Base-by-base conservation (phyloP, 176 grass and related monocot species). In the Urochloa ruziziensis region DNA sequence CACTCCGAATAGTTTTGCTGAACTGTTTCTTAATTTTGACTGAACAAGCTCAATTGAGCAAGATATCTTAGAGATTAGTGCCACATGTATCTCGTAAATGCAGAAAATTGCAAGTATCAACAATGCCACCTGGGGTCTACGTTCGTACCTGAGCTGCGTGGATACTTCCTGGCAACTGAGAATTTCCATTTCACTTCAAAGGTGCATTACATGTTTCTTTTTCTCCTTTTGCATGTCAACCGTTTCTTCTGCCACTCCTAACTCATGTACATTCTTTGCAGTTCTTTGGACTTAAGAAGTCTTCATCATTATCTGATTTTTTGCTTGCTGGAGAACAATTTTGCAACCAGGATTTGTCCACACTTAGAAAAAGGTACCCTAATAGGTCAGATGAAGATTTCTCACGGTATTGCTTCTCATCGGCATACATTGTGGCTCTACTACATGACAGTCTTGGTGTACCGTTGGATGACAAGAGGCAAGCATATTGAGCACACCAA, bases 141-240 rank as follows among this genome's bases (percentile, higher is more conserved):
- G 75, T 95, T 98, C 11, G 83, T 98, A 80, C 96, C 96, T 80
- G 89, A 94, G 83, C 75, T 98, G 21, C 82, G n/a, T 68, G 96
- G 96, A 57, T 85, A 86, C 56, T 98, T 98, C 81, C 68, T 98
- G 70, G 96, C 93, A 82, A 98, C 96, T 77, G 96, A 98, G 75
- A 98, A 98, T 89, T 98, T 98, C 87, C 95, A 90, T 85, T 95
- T 93, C 82, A 98, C 96, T 42, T 85, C 91, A 56, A 91, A 95
- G 96, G 96, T 98, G 61, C 32, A 52, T 29, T 52, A 16, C 73
- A 61, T 52, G 11, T 70, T 53, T 61, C 24, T 46, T 62, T 54
- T 77, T 74, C 64, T 16, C 28, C 23, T 57, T 72, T 48, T 52
- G 23, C 9, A 32, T 34, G 30, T 7, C 3, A 29, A 48, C 39